Conservation (phyloP, 169 alveolate species). For the Eimeria sp. region DNA sequence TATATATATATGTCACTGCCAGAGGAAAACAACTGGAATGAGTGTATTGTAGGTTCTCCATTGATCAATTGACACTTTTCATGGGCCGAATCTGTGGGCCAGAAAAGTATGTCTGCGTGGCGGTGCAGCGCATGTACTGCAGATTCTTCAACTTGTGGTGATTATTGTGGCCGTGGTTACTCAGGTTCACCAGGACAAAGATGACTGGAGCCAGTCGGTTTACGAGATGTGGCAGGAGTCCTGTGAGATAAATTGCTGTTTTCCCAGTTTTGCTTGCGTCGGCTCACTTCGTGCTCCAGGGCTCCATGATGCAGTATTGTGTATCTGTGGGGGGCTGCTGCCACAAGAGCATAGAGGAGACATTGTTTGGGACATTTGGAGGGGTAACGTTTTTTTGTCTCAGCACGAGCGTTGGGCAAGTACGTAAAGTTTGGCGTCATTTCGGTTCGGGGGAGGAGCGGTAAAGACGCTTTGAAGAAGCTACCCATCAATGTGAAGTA, state of each 20-base stretch:
- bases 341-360: neutral
- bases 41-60: neutral
- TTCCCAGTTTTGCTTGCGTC: neutral
- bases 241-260: neutral
- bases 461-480: conserved; percentile 51
- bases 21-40: neutral
- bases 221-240: conserved; percentile 79
- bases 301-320: neutral
- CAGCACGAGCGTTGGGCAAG: conserved; percentile 80
- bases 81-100: neutral
- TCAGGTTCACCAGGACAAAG: conserved; percentile 76
- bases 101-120: neutral
- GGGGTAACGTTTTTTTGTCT: neutral
- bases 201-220: conserved; percentile 73
- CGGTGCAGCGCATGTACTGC: neutral
- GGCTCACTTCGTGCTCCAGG: neutral
- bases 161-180: neutral
- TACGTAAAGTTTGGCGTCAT: conserved; percentile 73
- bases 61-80: neutral
- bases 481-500: conserved; percentile 74
- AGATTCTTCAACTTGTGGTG: neutral
- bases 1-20: neutral
- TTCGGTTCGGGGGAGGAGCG: conserved; percentile 26
- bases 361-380: neutral
- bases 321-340: neutral